These are phyloP conservation scores for Fragaria nilgerrensis DNA, from an alignment of 306 rosid species.

Conservation along the genomic window DNA sequence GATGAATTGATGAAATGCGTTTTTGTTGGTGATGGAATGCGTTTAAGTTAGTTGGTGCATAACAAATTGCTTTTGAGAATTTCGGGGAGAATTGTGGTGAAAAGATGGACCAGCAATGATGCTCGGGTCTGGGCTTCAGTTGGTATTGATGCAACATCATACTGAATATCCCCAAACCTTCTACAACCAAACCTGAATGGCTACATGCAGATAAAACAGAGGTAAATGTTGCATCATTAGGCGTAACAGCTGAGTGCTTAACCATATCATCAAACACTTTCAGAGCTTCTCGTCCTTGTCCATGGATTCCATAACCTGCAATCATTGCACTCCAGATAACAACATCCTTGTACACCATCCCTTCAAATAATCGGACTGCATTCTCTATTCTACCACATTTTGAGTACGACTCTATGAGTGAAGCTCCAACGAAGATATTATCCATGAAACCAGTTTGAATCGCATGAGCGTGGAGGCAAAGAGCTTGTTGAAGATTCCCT, in stretches of 20 bases:
- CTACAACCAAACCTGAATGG: constrained; percentile 74
- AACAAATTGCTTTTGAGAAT: too few species aligned
- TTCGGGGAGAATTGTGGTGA: too few species aligned
- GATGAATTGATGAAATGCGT: constrained; percentile 37
- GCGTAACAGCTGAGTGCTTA: constrained; percentile 43
- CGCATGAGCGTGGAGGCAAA: constrained; percentile 58
- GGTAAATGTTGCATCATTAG: constrained; percentile 57
- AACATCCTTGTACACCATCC: constrained; percentile 55
- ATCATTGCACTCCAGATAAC: constrained; percentile 80
- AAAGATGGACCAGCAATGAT: too few species aligned
- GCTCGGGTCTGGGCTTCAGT: constrained; percentile 54
- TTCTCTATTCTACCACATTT: constrained; percentile 61
- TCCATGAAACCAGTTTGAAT: constrained; percentile 38
- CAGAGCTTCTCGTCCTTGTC: constrained; percentile 57
- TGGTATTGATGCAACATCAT: constrained; percentile 50
- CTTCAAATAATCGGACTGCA: constrained; percentile 54
- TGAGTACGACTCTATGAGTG: constrained; percentile 71
- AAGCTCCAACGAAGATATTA: constrained; percentile 57
- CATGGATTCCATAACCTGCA: constrained; percentile 77
- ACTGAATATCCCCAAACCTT: constrained; percentile 58
- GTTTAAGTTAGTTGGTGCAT: too few species aligned
- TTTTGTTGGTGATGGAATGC: too few species aligned
- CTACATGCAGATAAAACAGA: constrained; percentile 78
- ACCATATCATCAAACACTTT: constrained; percentile 51
- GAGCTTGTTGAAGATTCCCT: constrained; percentile 67